Base-by-base conservation (phyloP, 2,329 filamentous ascomycete species). In the Cryoendolithus antarcticus region DNA sequence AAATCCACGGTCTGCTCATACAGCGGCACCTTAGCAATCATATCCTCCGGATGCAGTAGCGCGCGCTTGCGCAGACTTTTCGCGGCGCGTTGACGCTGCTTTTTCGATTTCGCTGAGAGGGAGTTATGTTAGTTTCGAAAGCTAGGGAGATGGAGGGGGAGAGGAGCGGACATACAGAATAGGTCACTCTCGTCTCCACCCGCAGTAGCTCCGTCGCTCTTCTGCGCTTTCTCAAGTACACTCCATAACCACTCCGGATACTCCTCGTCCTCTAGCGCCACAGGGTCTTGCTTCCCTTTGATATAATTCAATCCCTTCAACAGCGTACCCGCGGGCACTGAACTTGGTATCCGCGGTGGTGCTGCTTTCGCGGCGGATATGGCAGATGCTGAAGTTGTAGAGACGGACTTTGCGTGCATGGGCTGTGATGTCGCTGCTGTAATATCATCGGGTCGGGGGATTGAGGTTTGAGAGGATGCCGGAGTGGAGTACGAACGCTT, bases 241-340 rank as follows among this genome's bases (percentile, higher is more conserved):
- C 62, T 68, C 85, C 85, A 93, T 45, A 93, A 61, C 85, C 85
- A 93, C 15, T 67, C 67, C 3, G 85, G 85, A 62, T 93, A 93
- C 45, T 82, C 81, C 13, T 76, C 68, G 50, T 93, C 85, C 28
- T 77, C 69, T 52, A 78, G 60, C 8, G 85, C 85, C 4, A 89
- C 66, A 0, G 85, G 84, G 55, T 89, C 83, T 29, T 70, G 64
- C 54, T 73, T 72, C 48, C 74, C 75, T 66, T 91, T 91, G 53
- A 79, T 62, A 62, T 82, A 89, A 61, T 86, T 89, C 40, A 93
- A 65, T 1, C 84, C 84, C 40, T 69, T 76, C 31, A 93, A 66
- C 9, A 77, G 63, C 9, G 80, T 85, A 28, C 85, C 85, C 4
- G 77, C 75, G 2, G 70, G 65, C 50, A 81, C 79, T 21, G 69